A percentile compares a stretch with the other conserved stretches of the same genome.
phyloP scores from a whole-genome alignment of 1,139 yeast genomes.

The Zygosaccharomyces sapae region DNA sequence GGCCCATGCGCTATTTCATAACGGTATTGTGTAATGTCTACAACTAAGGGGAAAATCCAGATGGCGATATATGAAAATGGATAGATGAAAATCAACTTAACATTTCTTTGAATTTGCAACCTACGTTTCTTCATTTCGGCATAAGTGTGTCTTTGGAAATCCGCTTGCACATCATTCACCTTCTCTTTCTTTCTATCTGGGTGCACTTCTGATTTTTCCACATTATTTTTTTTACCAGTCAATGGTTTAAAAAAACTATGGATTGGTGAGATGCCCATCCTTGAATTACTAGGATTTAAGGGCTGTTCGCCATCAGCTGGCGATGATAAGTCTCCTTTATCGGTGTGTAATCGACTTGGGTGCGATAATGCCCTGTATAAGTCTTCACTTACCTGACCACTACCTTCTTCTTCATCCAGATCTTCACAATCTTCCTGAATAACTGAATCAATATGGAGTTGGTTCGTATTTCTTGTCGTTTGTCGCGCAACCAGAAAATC shows the following conservation, averaged over 20 bases:
- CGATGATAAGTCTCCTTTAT: background rate
- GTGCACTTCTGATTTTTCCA: background rate
- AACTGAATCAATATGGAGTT: background rate
- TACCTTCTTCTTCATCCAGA: constrained; percentile 2
- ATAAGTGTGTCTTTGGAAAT: constrained; percentile 57
- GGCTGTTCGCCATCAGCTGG: background rate
- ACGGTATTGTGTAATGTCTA: constrained; percentile 56
- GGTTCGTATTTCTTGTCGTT: background rate
- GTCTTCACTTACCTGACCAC: background rate
- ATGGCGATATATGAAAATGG: constrained; percentile 75
- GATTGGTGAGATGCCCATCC: background rate
- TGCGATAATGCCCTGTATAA: background rate
- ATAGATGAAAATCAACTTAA: constrained; percentile 74
- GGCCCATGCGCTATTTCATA: constrained; percentile 50
- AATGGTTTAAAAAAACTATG: constrained; percentile 3
- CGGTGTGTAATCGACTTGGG: background rate
- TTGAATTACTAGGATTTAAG: background rate
- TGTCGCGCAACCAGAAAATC: background rate
- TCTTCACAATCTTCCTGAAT: background rate
- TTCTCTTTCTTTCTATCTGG: background rate
- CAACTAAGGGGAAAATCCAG: constrained; percentile 80
- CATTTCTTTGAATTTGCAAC: constrained; percentile 66
- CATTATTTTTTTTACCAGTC: background rate
- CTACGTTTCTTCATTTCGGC: constrained; percentile 58
- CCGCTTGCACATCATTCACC: constrained; percentile 33